Base-by-base conservation (phyloP, 306 rosid genomes). In the Nissolia schottii region DNA sequence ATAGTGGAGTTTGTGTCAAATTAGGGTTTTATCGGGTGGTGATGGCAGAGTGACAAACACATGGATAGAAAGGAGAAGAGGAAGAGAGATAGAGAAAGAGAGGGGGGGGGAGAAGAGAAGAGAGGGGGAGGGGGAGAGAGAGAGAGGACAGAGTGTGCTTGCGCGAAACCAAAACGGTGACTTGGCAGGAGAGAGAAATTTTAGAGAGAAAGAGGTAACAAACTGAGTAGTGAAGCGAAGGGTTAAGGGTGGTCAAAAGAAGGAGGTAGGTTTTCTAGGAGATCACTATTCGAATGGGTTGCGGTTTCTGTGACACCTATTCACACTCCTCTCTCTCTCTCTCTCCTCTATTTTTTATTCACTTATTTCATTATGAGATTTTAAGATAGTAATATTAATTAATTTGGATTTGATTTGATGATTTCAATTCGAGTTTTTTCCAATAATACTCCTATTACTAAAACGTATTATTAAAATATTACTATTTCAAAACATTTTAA, bases 1-100 rank as follows among this genome's bases (percentile, higher is more conserved):
- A 41, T 56, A 84, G 89, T 74, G 80, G 12, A 74, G 85, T 73
- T 80, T 24, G 83, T 20, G 83, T 8, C 46, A 55, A 71, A 41
- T 79, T 89, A 86, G 90, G 97, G 96, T 92, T 85, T 87, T 81
- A 82, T 43, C 46, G 88, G 70, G 72, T 38, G 62, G 64, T 70
- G 87, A 81, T 77, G 74, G 66, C 53, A 61, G 74, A n/a, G 40
- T 3, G 40, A 35, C 10, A 35, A 5, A 35, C 6, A 35, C 7
- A 32, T 8, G 7, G 37, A 32, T 32, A 51, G 19, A 51, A 13
- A 35, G 31, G 12, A 10, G 31, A 12, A 32, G n/a, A 35, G 23
- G 23, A 25, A n/a, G 45, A 32, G 2, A 6, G 6, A 18, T 5
- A 7, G 37, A 31, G 13, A 37, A 10, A n/a, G n/a, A n/a, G n/a